phyloP scores from a whole-genome alignment of 2,329 filamentous ascomycete genomes.

The Myriosclerotinia curreyana region DNA sequence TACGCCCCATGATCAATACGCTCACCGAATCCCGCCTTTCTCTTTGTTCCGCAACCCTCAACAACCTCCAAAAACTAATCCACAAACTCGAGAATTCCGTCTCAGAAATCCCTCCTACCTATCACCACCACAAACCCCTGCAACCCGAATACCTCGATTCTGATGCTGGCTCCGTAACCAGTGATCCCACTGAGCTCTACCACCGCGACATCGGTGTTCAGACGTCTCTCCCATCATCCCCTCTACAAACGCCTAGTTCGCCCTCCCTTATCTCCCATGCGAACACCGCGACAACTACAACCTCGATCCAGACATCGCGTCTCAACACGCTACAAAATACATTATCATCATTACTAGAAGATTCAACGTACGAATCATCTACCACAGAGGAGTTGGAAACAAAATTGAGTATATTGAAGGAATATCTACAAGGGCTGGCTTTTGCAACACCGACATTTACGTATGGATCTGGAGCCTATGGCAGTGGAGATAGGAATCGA shows the following conservation, averaged over 20 bases:
- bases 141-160: constrained; percentile 42
- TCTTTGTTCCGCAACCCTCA: constrained; percentile 48
- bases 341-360: constrained; percentile 52
- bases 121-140: constrained; percentile 31
- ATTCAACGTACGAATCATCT: constrained; percentile 29
- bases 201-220: constrained; percentile 79
- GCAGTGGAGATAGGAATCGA: constrained; percentile 35
- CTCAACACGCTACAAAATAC: constrained; percentile 49
- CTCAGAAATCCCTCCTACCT: constrained; percentile 54
- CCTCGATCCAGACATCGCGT: constrained; percentile 40
- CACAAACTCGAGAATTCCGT: constrained; percentile 53
- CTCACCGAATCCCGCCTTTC: constrained; percentile 53
- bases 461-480: constrained; percentile 37
- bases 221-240: constrained; percentile 53
- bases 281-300: constrained; percentile 25
- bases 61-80: constrained; percentile 51
- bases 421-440: constrained; percentile 62
- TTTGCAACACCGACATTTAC: constrained; percentile 43
- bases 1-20: constrained; percentile 57
- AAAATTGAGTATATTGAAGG: constrained; percentile 51
- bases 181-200: constrained; percentile 72
- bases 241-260: constrained; percentile 28
- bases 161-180: constrained; percentile 42
- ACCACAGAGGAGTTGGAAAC: constrained; percentile 30
- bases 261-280: constrained; percentile 32